Evolutionary conservation across 2,329 filamentous ascomycete species (phyloP), one percentile per base, ranked within the genome.

Genomic region (Penicillium sp.): DNA sequence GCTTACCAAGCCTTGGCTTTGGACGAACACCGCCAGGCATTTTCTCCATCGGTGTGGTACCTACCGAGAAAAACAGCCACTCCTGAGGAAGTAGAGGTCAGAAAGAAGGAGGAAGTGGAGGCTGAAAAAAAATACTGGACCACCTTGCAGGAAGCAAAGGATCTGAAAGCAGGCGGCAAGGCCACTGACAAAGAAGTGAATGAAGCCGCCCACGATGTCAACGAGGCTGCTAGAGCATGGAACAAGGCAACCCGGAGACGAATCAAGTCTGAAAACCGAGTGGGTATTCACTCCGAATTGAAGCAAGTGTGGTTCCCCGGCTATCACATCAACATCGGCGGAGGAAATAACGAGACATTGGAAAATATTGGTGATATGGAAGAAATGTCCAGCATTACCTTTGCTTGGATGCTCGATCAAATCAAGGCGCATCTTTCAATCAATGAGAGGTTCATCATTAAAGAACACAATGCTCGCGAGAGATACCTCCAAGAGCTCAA

Each of bases 291-390:
- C 41, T 61, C 68, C n/a, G 68, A 62, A 25, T 66, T 83, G 25
- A 74, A 77, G 22, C 81, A 83, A 64, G 78, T 80, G 8, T 84
- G 82, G 82, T 83, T 83, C 53, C 80, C 81, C 0, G 82, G 82
- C 11, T 77, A 74, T 25, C 82, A 84, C 60, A 73, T 76, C 7
- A 81, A 82, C 53, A 70, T 82, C 2, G 81, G 81, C 3, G 81
- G 81, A 29, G 78, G 79, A 0, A 76, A 75, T 40, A 51, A 50
- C 3, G 68, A 72, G n/a, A 64, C 68, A 7, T 46, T 63, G 22
- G 29, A 57, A 7, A 49, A 65, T 25, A 46, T 58, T 4, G 58
- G 63, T 9, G 57, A 67, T 27, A 58, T 67, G 59, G 65, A 67
- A 43, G 59, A 64, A 23, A 65, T 66, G 63, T 61, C 63, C 6